Percentiles rank a stretch among this genome's conserved stretches.
These are phyloP conservation scores for Schizosaccharomyces octosporus DNA, from an alignment of 805 yeast genomes.

Conservation along the genomic window DNA sequence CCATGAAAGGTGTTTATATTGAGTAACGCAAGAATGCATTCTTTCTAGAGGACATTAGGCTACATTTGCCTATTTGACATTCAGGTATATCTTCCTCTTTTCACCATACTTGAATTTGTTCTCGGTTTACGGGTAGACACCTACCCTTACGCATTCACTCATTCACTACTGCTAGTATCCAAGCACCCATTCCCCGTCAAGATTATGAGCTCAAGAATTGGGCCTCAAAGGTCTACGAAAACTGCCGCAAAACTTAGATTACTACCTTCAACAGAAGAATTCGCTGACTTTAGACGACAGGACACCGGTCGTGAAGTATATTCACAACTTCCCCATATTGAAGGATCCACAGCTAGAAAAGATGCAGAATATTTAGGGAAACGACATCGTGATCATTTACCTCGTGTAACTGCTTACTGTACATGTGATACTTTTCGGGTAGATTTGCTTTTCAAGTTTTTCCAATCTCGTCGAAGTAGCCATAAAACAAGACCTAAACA, in stretches of 20 bases:
- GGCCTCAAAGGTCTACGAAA: slow-evolving; percentile 50
- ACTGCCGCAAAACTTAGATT: slow-evolving; percentile 72
- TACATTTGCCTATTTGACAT: too few species aligned
- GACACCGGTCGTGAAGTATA: slow-evolving; percentile 33
- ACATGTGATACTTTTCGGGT: slow-evolving; percentile 80
- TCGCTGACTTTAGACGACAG: slow-evolving; percentile 10
- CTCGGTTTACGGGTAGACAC: too few species aligned
- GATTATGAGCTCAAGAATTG: slow-evolving; percentile 8
- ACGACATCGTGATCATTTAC: slow-evolving; percentile 55
- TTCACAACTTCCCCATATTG: slow-evolving; percentile 62
- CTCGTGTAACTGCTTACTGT: slow-evolving; percentile 88
- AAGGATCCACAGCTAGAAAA: slow-evolving; percentile 61
- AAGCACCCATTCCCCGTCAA: background rate
- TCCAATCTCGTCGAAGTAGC: slow-evolving; percentile 39
- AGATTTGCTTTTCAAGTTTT: slow-evolving; percentile 68
- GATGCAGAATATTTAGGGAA: slow-evolving; percentile 89
- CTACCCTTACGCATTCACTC: too few species aligned
- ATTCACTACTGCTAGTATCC: background rate
- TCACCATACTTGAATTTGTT: too few species aligned
- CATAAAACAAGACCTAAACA: slow-evolving; percentile 55
- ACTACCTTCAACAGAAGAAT: slow-evolving; percentile 32
- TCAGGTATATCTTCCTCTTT: too few species aligned
- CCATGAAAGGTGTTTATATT: too few species aligned
- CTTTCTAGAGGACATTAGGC: too few species aligned
- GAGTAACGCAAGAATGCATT: too few species aligned